Evolutionary conservation across 768 basidiomycete species (phyloP), one percentile per base, ranked within the genome.

Genomic region (Trametes coccinea): DNA sequence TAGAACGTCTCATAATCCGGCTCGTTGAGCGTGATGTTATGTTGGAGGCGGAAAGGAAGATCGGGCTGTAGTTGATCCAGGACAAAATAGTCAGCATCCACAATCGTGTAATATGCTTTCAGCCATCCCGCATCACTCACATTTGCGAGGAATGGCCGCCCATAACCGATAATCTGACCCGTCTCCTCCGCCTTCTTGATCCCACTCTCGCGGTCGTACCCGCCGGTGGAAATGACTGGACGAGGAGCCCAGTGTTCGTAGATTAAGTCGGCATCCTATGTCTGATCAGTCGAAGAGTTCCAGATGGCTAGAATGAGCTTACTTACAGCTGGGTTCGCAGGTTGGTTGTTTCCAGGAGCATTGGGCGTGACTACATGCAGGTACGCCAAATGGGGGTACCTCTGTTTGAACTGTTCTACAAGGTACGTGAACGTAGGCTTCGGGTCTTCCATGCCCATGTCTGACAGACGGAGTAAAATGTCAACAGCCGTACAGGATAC

Each of bases 371-470:
- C 68, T 29, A 71, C 40, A 67, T 78, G 77, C 10, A 79, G 58
- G 69, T 78, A 80, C 17, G 76, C 58, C 4, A 78, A 69, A 33
- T 78, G 57, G 4, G 84, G 80, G 64, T 79, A 76, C 7, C 62
- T 61, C 14, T 70, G 57, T 37, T 71, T 72, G 29, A 88, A 60
- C 44, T 77, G 56, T 4, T 73, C 55, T 22, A 82, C 77, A 37
- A 88, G 63, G 70, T 86, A 78, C 0, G 75, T 63, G 73, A 83
- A 89, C 8, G 81, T 82, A 0, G 85, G 82, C 3, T 78, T 72
- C 0, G 85, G 86, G 59, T 88, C 78, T 3, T 67, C 63, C 82
- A 84, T 83, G 6, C 75, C 70, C 83, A 87, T 84, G 5, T 47
- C 70, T 66, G 34, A 53, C 17, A 4, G 30, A 5, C 27, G 13